Base-by-base conservation (phyloP, 2,329 filamentous ascomycete genomes). In the Catunica adiposa region DNA sequence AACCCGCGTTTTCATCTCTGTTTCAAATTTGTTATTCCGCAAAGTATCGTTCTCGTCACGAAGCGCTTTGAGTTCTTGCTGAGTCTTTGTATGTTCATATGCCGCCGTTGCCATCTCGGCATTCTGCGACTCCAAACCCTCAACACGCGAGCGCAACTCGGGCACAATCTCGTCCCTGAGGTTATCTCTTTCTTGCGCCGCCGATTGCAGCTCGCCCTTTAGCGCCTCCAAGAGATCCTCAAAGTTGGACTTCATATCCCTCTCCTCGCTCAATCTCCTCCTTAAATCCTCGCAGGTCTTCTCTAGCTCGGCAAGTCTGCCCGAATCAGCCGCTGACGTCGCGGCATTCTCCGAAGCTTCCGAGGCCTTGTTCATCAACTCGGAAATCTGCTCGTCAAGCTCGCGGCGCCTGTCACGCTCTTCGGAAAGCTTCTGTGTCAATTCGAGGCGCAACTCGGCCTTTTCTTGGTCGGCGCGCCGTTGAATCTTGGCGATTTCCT, bases 391-490 rank as follows among this genome's bases (percentile, higher is more conserved):
- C 60, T 79, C 77, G 67, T 97, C 90, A 42, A 95, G 78, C 17
- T 79, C 78, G 62, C 84, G 81, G 59, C 92, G 77, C 62, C 79
- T 79, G 11, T 80, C 72, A 54, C 92, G 78, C 70, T 97, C 92
- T 60, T 94, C 86, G 66, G 95, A 87, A 56, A 96, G 74, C 65
- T 89, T 94, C 61, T 81, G 82, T 1, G 86, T 89, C 62, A 95
- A 78, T 62, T 94, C 88, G 17, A 94, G 74, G 62, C 87, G 84
- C 59, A 97, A 73, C 60, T 86, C 83, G 1, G 90, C 90, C 66
- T 88, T 89, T 64, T 95, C 89, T 69, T 96, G 90, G 69, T 97
- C 90, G 1, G 86, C 82, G 61, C 82, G 82, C 61, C 92, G 78
- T 62, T 89, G 84, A 48, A 92, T 75, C 66, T 82, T 86, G 59